Conservation (phyloP, 192 early-diverging fungal species). For the Coemansia sp. region DNA sequence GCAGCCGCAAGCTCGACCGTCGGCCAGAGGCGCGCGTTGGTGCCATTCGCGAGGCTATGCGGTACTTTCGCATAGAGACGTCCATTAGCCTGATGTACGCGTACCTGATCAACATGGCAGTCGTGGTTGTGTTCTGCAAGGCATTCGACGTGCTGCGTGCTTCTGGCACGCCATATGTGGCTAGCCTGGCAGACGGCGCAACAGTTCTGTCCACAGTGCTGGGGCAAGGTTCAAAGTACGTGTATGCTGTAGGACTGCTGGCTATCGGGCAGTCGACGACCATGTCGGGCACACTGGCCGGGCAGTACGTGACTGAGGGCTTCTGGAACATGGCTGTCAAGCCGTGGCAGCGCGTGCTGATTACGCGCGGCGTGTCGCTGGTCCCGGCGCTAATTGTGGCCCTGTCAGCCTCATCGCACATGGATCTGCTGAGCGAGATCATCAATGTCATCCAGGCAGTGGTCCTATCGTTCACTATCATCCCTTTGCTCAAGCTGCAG, state of each 20-base stretch:
- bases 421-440: slow-evolving; percentile 70
- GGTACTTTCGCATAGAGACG: slow-evolving; percentile 68
- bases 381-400: slow-evolving; percentile 66
- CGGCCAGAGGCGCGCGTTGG: slow-evolving; percentile 49
- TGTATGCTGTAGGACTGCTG: slow-evolving; percentile 82
- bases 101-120: slow-evolving; percentile 71
- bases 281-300: slow-evolving; percentile 88
- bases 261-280: slow-evolving; percentile 84
- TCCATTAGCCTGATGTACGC: slow-evolving; percentile 59
- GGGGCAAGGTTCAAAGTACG: slow-evolving; percentile 63
- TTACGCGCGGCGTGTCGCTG: slow-evolving; percentile 63
- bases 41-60: slow-evolving; percentile 69
- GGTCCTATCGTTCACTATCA: slow-evolving; percentile 64
- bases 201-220: slow-evolving; percentile 61
- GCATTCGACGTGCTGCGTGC: slow-evolving; percentile 59
- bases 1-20: slow-evolving; percentile 58
- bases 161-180: slow-evolving; percentile 30
- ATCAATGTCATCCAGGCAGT: slow-evolving; percentile 71
- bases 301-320: slow-evolving; percentile 88
- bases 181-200: slow-evolving; percentile 52
- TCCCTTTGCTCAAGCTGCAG: slow-evolving; percentile 67
- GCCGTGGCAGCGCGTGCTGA: slow-evolving; percentile 67
- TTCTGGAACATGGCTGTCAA: slow-evolving; percentile 73
- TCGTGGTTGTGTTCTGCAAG: slow-evolving; percentile 68
- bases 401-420: slow-evolving; percentile 56